Base-by-base conservation (phyloP, 148 eudicot species). In the Tetragonia tetragonoides region DNA sequence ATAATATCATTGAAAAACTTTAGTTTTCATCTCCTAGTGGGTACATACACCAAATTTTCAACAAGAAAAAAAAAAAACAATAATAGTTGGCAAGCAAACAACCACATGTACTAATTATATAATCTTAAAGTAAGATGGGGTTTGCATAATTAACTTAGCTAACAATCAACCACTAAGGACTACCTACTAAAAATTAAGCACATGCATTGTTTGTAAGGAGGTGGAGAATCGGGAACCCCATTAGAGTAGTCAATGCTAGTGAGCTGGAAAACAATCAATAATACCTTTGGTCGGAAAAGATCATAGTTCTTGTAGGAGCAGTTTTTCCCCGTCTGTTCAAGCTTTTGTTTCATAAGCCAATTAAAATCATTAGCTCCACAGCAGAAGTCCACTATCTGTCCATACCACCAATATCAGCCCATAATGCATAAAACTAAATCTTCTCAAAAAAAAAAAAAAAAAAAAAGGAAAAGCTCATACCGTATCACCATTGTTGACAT, bases 311-410 rank as follows among this genome's bases (percentile, higher is more conserved):
- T 88, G 81, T 78, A 93, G 10, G 79, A 85, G 83, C 99, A 95
- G 75, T 78, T 86, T 86, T 84, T 95, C 72, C 94, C 94, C 67
- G 77, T 82, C 73, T 87, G 85, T 53, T 95, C 97, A 79, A 95
- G 93, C 88, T 89, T 86, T 78, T 85, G 73, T 77, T 95, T 93
- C 94, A 91, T 77, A 66, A 93, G 83, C 80, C 80, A 81, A 81
- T 93, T 93, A 82, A 95, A 95, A 76, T 95, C 99, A 84, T 95
- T 95, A 60, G 97, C 89, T 66, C 99, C 99, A 78, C 99, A 95
- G 83, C 97, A 89, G 85, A 95, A 93, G 81, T 95, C 99, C 80
- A 95, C 99, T 59, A 95, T 73, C 99, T 95, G 94, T 70, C 72
- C 60, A 89, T 17, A 74, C 75, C 54, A 75, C 24, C 64, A 67